Conservation (phyloP, 2,329 filamentous ascomycete genomes). For the Teratosphaeria pseudoeucalypti region DNA sequence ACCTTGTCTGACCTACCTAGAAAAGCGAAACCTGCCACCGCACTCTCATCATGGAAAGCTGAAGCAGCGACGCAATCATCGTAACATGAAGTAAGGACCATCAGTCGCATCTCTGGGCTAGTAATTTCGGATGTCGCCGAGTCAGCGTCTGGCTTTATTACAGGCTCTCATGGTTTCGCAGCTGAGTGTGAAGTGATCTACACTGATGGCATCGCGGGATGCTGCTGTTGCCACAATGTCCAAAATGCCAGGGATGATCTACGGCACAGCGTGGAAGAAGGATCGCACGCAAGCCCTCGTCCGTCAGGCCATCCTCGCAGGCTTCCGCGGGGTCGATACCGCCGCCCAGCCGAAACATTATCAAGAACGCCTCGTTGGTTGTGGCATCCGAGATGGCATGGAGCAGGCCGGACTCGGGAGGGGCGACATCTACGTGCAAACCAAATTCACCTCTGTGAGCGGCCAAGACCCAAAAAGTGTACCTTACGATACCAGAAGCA, state of each 20-base stretch:
- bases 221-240: background rate
- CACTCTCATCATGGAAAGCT: background rate
- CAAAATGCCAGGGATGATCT: constrained; percentile 45
- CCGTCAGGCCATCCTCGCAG: constrained; percentile 53
- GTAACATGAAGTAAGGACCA: background rate
- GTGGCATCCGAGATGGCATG: constrained; percentile 54
- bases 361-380: constrained; percentile 58
- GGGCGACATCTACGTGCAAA: constrained; percentile 63
- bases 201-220: constrained; percentile 6
- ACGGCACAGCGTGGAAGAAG: constrained; percentile 83
- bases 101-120: background rate
- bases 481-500: constrained; percentile 51
- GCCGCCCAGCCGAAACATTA: constrained; percentile 73
- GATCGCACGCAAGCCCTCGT: constrained; percentile 57
- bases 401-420: constrained; percentile 47
- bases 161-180: too few relatives aligned
- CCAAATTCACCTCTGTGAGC: constrained; percentile 62
- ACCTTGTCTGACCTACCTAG: background rate
- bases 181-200: background rate
- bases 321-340: constrained; percentile 67
- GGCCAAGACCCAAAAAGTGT: constrained; percentile 51
- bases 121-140: too few relatives aligned
- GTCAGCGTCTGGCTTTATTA: background rate
- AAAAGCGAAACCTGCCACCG: background rate
- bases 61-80: background rate